Base-by-base conservation (phyloP, 768 basidiomycete genomes). In the Kwoniella europaea region DNA sequence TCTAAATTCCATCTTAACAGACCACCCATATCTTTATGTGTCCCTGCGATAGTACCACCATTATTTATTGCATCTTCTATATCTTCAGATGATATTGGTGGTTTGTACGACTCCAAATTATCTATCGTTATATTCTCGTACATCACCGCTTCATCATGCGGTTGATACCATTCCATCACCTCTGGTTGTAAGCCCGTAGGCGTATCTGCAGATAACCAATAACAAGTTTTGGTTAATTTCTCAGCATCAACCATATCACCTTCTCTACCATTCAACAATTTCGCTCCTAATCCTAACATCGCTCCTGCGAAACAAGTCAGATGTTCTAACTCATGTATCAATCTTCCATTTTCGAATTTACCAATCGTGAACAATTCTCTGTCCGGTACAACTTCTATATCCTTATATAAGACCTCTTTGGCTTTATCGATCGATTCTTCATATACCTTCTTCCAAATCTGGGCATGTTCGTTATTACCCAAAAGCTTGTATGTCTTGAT, bases 401-500 rank as follows among this genome's bases (percentile, higher is more conserved):
- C 81, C 13, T 72, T 62, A 54, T 79, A 77, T 18, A 86, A 68
- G 20, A 79, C 54, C 24, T 80, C 56, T 57, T 79, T 73, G 3
- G 83, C 82, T 35, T 65, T 74, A 43, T 85, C 84, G 52, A 85
- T 75, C 1, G 84, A 81, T 41, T 70, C 65, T 2, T 71, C 75
- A 71, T 86, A 86, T 71, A 86, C 77, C 10, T 77, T 63, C 13
- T 67, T 67, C 72, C 83, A 86, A 46, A 83, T 82, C n/a, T 80
- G 68, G 6, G 76, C 72, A 4, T 69, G 67, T 9, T 77, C 73
- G 12, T 56, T 59, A 18, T 67, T 74, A 15, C 82, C 81, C 0
- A 85, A 75, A 4, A 86, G 78, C 59, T 85, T 84, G 57, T 82
- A 80, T 56, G 83, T 79, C 71, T 86, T 86, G 82, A 86, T 84